Percentiles rank a stretch among this genome's conserved stretches.
Conservation (phyloP, 1,284 basidiomycete species). For the Cryptococcus sp. region DNA sequence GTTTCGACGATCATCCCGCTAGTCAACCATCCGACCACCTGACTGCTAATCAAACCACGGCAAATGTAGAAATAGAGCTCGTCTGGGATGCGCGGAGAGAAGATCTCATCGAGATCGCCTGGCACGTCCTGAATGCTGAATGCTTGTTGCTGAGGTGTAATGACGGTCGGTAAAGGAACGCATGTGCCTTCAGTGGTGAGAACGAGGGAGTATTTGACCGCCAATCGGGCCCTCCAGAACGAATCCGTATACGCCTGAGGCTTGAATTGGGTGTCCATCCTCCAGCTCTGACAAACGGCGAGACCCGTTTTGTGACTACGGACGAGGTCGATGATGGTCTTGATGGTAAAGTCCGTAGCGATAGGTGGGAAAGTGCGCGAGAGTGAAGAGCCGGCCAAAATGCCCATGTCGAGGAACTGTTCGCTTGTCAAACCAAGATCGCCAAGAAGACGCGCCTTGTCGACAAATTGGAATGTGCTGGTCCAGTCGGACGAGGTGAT, state of each 20-base stretch:
- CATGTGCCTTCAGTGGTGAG: slow-evolving; percentile 88
- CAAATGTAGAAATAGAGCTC: slow-evolving; percentile 97
- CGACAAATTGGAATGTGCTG: slow-evolving; percentile 78
- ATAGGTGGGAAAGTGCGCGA: slow-evolving; percentile 82
- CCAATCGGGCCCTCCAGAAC: slow-evolving; percentile 85
- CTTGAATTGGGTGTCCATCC: slow-evolving; percentile 58
- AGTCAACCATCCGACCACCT: slow-evolving; percentile 87
- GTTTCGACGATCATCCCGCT: slow-evolving; percentile 77
- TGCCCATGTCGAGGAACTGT: slow-evolving; percentile 91
- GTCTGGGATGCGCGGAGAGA: slow-evolving; percentile 91
- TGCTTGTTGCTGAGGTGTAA: slow-evolving; percentile 55
- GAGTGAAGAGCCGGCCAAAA: slow-evolving; percentile 88
- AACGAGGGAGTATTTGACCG: slow-evolving; percentile 91
- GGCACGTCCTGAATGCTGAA: slow-evolving; percentile 84
- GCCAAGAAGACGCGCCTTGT: slow-evolving; percentile 72
- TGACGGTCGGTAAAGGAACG: slow-evolving; percentile 79
- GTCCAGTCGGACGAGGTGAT: slow-evolving; percentile 82
- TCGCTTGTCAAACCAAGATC: slow-evolving; percentile 80
- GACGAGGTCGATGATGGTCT: slow-evolving; percentile 83
- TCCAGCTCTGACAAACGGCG: slow-evolving; percentile 72
- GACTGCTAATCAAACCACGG: slow-evolving; percentile 81
- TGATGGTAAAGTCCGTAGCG: slow-evolving; percentile 70
- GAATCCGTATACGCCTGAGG: slow-evolving; percentile 67
- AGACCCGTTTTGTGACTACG: slow-evolving; percentile 85
- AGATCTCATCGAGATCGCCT: slow-evolving; percentile 88